phyloP scores from a whole-genome alignment of 345 rosid genomes.

The Eucalyptus grandis region DNA sequence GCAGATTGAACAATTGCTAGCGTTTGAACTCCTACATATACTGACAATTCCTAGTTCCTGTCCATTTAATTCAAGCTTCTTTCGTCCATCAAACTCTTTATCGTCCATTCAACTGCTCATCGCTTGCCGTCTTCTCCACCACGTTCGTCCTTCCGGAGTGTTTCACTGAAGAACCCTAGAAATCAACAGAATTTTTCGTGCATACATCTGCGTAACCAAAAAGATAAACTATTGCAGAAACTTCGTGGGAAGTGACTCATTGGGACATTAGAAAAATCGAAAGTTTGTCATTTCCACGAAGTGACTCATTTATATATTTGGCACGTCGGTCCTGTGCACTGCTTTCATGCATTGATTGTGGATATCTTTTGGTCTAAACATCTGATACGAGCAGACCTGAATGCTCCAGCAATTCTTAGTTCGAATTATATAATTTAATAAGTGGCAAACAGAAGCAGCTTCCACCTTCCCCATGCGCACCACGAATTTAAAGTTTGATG shows the following conservation, averaged over 20 bases:
- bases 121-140: not conserved
- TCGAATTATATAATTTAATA: not conserved
- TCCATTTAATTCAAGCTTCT: not conserved
- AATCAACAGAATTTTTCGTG: not conserved
- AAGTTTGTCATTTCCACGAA: not conserved
- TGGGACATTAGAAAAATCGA: not conserved
- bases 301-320: not conserved
- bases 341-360: not conserved
- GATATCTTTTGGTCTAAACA: not conserved
- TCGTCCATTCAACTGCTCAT: not conserved
- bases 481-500: not conserved
- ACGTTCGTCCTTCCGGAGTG: not conserved
- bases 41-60: not conserved
- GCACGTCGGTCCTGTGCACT: not conserved
- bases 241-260: not conserved
- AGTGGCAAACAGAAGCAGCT: not conserved
- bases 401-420: not conserved
- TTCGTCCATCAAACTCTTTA: not conserved
- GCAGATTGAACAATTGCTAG: not conserved
- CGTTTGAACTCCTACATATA: not conserved
- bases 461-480: not conserved
- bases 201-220: not conserved
- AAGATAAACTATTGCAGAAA: not conserved
- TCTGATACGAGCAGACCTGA: not conserved
- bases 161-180: not conserved